These are phyloP conservation scores for Aspergillus sp. DNA, from an alignment of 2,329 filamentous ascomycete genomes.

Conservation along the genomic window DNA sequence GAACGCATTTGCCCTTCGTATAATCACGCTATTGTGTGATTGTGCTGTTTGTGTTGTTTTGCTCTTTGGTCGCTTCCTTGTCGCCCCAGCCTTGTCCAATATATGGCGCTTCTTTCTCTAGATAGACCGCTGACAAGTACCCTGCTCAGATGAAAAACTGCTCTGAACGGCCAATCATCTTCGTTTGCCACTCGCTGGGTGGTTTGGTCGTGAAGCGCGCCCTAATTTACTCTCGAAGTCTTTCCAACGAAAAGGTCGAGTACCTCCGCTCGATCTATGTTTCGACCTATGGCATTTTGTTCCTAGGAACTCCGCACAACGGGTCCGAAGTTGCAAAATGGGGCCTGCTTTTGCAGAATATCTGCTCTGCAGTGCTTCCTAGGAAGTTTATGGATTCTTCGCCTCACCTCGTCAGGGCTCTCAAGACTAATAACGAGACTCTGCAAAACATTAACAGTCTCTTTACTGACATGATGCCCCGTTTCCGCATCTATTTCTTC, in stretches of 20 bases:
- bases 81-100: no score
- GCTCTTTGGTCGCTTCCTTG: no score
- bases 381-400: constrained; percentile 68
- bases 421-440: constrained; percentile 73
- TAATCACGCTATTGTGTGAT: no score
- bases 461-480: constrained; percentile 69
- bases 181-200: constrained; percentile 72
- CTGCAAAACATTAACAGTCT: constrained; percentile 71
- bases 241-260: constrained; percentile 60
- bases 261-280: constrained; percentile 68
- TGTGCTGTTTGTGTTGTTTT: no score
- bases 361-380: constrained; percentile 65
- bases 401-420: constrained; percentile 65
- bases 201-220: constrained; percentile 71
- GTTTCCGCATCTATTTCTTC: constrained; percentile 73
- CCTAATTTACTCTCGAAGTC: constrained; percentile 65
- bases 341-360: constrained; percentile 66
- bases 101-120: not conserved
- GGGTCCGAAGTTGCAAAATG: constrained; percentile 69
- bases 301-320: constrained; percentile 74
- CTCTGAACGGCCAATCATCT: constrained; percentile 67
- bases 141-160: constrained; percentile 45
- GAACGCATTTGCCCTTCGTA: no score
- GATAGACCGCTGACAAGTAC: not conserved
- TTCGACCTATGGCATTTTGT: constrained; percentile 74